Evolutionary conservation across 164 flowering plant genomes (phyloP).

Genomic region (Pachysandra terminalis): DNA sequence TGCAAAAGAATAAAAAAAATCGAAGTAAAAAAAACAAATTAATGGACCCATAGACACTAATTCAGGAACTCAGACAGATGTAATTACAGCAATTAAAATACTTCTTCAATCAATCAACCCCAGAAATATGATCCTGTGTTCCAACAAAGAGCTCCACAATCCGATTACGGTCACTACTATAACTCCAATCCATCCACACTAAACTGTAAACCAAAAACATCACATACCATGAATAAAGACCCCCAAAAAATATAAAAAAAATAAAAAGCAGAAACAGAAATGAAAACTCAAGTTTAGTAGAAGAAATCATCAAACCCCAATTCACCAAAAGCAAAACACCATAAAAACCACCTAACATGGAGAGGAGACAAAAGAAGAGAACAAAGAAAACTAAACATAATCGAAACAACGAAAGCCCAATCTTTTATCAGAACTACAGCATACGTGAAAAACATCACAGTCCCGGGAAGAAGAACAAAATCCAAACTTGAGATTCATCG

Average conservation of each 20-base stretch:
- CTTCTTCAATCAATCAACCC: neutral
- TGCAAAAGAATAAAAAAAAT: slow-evolving; percentile 1
- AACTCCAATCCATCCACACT: slow-evolving; percentile 29
- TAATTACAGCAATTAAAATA: neutral
- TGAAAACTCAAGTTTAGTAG: neutral
- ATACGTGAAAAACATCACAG: neutral
- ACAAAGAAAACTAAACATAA: no score
- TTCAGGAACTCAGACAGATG: neutral
- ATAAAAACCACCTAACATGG: no score
- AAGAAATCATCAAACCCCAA: neutral
- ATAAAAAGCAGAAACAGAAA: neutral
- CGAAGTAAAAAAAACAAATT: neutral
- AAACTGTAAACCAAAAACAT: slow-evolving; percentile 14
- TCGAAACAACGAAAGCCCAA: neutral
- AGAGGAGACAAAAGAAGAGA: no score
- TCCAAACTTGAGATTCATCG: neutral
- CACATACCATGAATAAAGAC: neutral
- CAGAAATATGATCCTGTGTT: slow-evolving; percentile 4
- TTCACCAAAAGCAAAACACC: no score
- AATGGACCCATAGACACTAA: neutral
- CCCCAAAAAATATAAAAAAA: neutral
- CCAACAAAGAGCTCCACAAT: slow-evolving; percentile 10
- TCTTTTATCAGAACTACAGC: neutral
- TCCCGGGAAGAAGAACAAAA: neutral
- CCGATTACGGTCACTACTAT: slow-evolving; percentile 13